Evolutionary conservation across 176 grass and related monocot species (phyloP), one percentile per base, ranked within the genome.

Genomic region (Elymus sibiricus): DNA sequence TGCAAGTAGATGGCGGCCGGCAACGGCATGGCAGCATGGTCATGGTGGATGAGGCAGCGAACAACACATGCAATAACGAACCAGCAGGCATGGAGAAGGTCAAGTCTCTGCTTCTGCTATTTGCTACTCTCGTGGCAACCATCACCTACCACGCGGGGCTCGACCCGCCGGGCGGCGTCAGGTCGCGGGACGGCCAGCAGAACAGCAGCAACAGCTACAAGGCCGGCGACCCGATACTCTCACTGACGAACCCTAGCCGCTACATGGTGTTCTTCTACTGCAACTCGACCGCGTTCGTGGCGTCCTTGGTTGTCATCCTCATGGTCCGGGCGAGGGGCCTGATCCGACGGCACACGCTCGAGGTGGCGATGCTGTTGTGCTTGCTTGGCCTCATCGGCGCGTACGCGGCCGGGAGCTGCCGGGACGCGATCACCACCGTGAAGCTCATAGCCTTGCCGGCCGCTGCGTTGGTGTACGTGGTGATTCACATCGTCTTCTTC

Each of bases 81-180:
- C 43, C 43, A 14, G 9, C 55, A 80, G 27, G 34, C 35, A 58
- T 82, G 9, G 31, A 86, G 31, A 58, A 78, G 51, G 34, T 16
- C 1, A 37, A 14, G 3, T 68, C 61, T 2, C 64, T 78, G 5
- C 32, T 86, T 2, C 65, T 86, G 40, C 73, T 92, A 34, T 82
- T 92, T 0, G 70, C 86, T 13, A 85, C 84, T 43, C 72, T 92
- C 4, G 85, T 56, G 8, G 90, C 82, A 1, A 85, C 86, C 34
- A 29, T 88, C 37, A 89, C 90, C 14, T 47, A 98, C 91, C 93
- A 92, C 53, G 88, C 91, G 1, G 87, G 95, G 10, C 39, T 95
- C 0, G 95, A 95, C 44, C 44, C 44, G 1, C 44, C 44, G 1
- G 44, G 44, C 5, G 44, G 44, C 13, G 44, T 15, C 43, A 14